Evolutionary conservation across 768 basidiomycete species (phyloP).

Genomic region (Tricholoma sp.): DNA sequence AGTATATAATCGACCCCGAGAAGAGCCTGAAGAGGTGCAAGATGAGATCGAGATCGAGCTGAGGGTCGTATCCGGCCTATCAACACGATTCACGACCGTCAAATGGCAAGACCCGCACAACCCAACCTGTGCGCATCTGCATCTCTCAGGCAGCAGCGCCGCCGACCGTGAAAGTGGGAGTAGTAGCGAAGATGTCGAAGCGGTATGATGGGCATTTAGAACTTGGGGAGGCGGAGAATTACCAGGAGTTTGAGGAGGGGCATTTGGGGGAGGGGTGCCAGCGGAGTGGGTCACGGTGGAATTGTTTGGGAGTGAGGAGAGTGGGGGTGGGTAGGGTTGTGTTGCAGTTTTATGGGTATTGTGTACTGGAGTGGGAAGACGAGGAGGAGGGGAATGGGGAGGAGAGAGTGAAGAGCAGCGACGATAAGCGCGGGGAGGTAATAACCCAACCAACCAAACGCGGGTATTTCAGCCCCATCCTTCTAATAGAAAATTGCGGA

Average conservation of each 20-base stretch:
- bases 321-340: too few relatives aligned
- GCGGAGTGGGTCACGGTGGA: not conserved
- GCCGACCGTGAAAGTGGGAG: not conserved
- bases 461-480: conserved; percentile 1
- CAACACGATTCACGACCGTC: conserved; percentile 17
- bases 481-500: not conserved
- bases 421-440: not conserved
- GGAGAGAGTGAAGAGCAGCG: not conserved
- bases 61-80: conserved; percentile 21
- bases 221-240: not conserved
- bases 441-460: not conserved
- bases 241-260: not conserved
- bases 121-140: not conserved
- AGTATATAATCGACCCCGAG: not conserved
- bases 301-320: too few relatives aligned
- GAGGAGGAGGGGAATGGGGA: not conserved
- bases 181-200: not conserved
- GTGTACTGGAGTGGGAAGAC: not conserved
- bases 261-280: not conserved
- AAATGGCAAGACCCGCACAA: conserved; percentile 9
- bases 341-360: not conserved
- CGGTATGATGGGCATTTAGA: not conserved
- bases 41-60: conserved; percentile 15
- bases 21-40: not conserved
- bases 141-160: not conserved